Conservation (phyloP, 2,329 filamentous ascomycete species). For the Claviceps africana region DNA sequence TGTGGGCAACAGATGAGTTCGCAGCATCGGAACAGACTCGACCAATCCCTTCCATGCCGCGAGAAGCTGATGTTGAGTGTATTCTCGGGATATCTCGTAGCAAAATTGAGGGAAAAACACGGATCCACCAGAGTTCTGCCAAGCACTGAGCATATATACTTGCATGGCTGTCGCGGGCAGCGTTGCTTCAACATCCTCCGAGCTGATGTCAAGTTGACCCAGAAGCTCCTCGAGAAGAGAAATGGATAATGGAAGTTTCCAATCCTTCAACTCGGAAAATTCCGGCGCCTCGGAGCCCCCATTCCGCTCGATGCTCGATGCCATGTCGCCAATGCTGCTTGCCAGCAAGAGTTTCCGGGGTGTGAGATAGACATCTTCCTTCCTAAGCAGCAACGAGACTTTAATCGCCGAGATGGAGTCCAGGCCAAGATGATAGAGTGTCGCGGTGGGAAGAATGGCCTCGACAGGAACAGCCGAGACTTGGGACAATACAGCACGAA, state of each 20-base stretch:
- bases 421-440: conserved; percentile 71
- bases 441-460: conserved; percentile 46
- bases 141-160: conserved; percentile 63
- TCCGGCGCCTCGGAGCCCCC: background rate
- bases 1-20: conserved; percentile 51
- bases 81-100: conserved; percentile 34
- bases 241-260: conserved; percentile 22
- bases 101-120: conserved; percentile 64
- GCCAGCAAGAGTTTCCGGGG: conserved; percentile 60
- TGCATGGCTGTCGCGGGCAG: conserved; percentile 67
- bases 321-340: conserved; percentile 52
- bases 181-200: conserved; percentile 35
- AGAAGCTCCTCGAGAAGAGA: conserved; percentile 24
- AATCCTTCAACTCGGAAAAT: conserved; percentile 4
- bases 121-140: conserved; percentile 51
- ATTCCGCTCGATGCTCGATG: conserved; percentile 13
- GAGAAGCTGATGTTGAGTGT: conserved; percentile 29
- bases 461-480: conserved; percentile 46
- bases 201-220: conserved; percentile 23
- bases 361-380: conserved; percentile 43
- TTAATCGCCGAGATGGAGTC: conserved; percentile 91
- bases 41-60: conserved; percentile 49
- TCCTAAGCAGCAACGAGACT: conserved; percentile 55
- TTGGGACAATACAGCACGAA: conserved; percentile 35
- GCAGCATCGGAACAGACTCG: conserved; percentile 45